Evolutionary conservation across 495 filamentous ascomycete genomes (phyloP), one percentile per base, ranked within the genome.

Genomic region (Neurospora sp.): DNA sequence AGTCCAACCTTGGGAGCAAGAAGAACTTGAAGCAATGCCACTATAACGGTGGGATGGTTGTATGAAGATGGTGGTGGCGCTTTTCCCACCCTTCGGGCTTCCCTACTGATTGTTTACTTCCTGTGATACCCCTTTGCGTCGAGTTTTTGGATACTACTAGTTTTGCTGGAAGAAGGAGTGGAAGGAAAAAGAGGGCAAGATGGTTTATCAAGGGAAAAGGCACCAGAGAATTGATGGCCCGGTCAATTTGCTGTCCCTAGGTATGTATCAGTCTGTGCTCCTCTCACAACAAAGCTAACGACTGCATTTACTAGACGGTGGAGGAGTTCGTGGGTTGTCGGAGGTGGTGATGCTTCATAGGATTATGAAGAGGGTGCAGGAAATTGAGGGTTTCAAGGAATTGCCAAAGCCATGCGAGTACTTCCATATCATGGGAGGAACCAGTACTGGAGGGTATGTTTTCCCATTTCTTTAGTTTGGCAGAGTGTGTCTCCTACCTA

Each of bases 321-420:
- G 87, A 41, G 87, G 87, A 37, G 83, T 89, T 1, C 84, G 87
- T 16, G 86, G 85, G 2, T 76, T 89, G 31, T 87, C 86, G 4
- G 78, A 82, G 1, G 81, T 89, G 3, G 74, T 83, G 72, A 87
- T 89, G 72, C 80, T 89, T 42, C 81, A 84, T 40, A 71, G 80
- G 16, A 77, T 90, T n/a, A 87, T 90, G 86, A 79, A 78, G 41
- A 76, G 71, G 0, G 75, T 87, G 53, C 4, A 44, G 16, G 14
- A 44, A 18, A 5, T 41, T 7, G 40, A 41, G 12, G 80, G 86
- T 35, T 78, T 75, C 31, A 75, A 83, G 31, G 75, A 78, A 20
- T 78, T 81, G 20, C 82, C 82, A 4, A 86, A 85, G 74, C 85
- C 85, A 27, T 87, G 85, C 78, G 82, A 88, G 18, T 83, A 75